Base-by-base conservation (phyloP, 495 filamentous ascomycete genomes). In the Durotheca rogersii region DNA sequence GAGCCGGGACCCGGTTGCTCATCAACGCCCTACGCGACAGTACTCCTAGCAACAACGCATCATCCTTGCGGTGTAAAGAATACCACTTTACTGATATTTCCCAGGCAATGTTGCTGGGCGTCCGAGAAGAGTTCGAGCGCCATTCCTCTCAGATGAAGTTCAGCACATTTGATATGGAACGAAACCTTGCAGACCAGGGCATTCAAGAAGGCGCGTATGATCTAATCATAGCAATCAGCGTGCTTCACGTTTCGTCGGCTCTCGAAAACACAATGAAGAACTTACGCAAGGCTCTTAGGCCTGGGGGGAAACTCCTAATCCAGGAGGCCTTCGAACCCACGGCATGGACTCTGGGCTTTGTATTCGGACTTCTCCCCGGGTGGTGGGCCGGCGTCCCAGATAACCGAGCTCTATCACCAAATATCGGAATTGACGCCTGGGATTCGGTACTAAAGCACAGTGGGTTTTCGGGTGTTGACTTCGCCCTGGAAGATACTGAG, bases 351-450 rank as follows among this genome's bases (percentile, higher is more conserved):
- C 64, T 60, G 20, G 66, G 70, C 7, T 58, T 76, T 12, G 51
- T 65, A 5, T 70, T 78, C n/a, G 73, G 73, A 5, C 45, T 69
- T 1, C 51, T 76, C 1, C 68, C 73, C 1, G 76, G 71, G 0
- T 82, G 79, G 79, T 82, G 79, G 79, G 42, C 65, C 25, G 65
- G 72, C 14, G 37, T 57, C 9, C 56, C 73, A 34, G 59, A 65
- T 16, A 58, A 53, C 48, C 54, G 66, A 7, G 36, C 18, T 1
- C 30, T 49, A 6, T 45, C 60, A 0, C 75, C 77, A 4, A 64
- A 49, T 3, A 47, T 75, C 1, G 56, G 65, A 1, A 61, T 64
- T 12, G 31, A 64, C 0, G 34, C 63, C 29, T 82, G 78, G 79
- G 54, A 72, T 18, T 30, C 42, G 0, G 38, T 70, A 3, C 56